Evolutionary conservation across 192 early-diverging fungal genomes (phyloP).

Genomic region (Dissophora ornata): DNA sequence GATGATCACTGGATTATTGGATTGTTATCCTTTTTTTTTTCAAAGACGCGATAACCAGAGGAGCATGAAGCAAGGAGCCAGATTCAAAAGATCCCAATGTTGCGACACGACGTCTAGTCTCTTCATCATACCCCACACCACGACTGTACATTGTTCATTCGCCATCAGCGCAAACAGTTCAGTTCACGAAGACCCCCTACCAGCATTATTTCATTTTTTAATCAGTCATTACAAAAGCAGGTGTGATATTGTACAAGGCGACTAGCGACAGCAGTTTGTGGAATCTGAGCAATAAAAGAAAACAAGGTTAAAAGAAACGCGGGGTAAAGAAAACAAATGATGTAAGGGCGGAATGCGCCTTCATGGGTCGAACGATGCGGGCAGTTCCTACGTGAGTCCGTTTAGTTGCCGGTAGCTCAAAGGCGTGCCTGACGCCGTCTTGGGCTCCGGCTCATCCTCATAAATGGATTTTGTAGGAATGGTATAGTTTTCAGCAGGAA

Average conservation of each 20-base stretch:
- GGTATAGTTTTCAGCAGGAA: constrained; percentile 56
- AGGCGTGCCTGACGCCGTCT: constrained; percentile 14
- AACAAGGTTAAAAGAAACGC: background rate
- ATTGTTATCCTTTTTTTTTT: background rate
- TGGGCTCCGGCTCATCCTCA: constrained; percentile 41
- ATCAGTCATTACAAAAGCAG: no score
- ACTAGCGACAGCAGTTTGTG: no score
- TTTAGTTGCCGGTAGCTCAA: constrained; percentile 44
- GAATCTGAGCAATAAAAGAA: background rate
- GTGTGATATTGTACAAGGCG: constrained; percentile 11
- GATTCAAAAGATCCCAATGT: no score
- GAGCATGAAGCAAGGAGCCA: no score
- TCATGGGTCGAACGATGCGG: background rate
- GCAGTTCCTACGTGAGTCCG: constrained; percentile 19
- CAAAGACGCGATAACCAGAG: no score
- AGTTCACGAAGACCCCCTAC: no score
- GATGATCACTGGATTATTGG: no score
- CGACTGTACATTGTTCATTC: no score
- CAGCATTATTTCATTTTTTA: no score
- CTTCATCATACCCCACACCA: no score
- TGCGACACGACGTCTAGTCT: no score
- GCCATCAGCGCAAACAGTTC: no score
- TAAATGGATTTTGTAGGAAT: constrained; percentile 57
- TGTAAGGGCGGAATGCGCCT: background rate
- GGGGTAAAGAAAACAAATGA: background rate